A percentile compares a stretch with the other conserved stretches of the same genome.
Conservation (phyloP, 371 early-diverging fungal genomes). For the Mucor saturninus region DNA sequence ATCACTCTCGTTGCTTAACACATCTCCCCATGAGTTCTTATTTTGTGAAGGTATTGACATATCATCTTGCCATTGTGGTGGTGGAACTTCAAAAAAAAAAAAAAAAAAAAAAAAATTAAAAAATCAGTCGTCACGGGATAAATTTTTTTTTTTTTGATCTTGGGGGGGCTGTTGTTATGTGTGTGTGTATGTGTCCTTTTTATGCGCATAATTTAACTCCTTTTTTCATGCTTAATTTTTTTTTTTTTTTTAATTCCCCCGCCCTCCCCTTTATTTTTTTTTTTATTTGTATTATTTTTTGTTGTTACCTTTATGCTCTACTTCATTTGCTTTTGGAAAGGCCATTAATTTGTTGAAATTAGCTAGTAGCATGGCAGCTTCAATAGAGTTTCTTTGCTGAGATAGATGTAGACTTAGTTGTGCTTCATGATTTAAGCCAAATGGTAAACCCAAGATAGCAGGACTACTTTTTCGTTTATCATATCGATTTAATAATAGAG, state of each 20-base stretch:
- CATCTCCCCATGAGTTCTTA: slow-evolving; percentile 33
- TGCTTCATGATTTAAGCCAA: slow-evolving; percentile 39
- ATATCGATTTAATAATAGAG: slow-evolving; percentile 26
- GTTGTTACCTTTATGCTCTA: slow-evolving; percentile 29
- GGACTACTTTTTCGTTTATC: slow-evolving; percentile 59
- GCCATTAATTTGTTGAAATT: slow-evolving; percentile 47
- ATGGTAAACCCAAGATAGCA: slow-evolving; percentile 48
- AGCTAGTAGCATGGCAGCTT: slow-evolving; percentile 56
- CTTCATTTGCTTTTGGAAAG: slow-evolving; percentile 23
- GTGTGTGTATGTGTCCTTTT: slow-evolving; percentile 11
- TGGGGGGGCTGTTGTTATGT: too few relatives aligned
- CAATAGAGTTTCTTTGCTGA: slow-evolving; percentile 55
- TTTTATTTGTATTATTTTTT: not conserved
- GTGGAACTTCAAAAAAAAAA: slow-evolving; percentile 3
- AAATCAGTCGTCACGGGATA: too few relatives aligned
- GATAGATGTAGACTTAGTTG: slow-evolving; percentile 46
- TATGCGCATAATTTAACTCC: slow-evolving; percentile 44
- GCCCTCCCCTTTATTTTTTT: slow-evolving; percentile 5
- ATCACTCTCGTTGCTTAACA: slow-evolving; percentile 19
- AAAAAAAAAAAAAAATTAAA: too few relatives aligned
- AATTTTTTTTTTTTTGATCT: slow-evolving; percentile 3
- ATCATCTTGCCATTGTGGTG: slow-evolving; percentile 49
- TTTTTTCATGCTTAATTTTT: slow-evolving; percentile 20
- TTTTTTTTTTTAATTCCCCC: not conserved
- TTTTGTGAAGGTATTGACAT: slow-evolving; percentile 43